These are phyloP conservation scores for Botrytis byssoidea DNA, from an alignment of 2,329 filamentous ascomycete genomes.

Conservation along the genomic window DNA sequence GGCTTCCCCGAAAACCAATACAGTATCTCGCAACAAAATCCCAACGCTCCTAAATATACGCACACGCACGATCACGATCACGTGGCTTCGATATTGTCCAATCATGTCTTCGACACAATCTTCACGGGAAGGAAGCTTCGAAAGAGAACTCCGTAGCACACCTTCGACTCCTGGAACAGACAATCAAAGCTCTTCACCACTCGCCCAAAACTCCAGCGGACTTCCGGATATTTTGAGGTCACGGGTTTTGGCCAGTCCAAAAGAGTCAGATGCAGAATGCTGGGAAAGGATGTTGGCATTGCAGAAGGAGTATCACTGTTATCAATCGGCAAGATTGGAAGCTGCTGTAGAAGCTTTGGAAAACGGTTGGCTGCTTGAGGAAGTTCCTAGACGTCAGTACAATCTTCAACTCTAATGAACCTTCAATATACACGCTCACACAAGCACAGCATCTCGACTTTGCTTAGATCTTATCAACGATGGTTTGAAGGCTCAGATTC, in stretches of 20 bases:
- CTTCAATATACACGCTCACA: conserved; percentile 3
- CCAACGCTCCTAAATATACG: conserved; percentile 6
- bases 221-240: conserved; percentile 21
- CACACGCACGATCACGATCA: conserved; percentile 4
- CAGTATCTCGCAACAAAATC: background rate
- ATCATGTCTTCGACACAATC: conserved; percentile 14
- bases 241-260: conserved; percentile 14
- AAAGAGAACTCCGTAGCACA: conserved; percentile 23
- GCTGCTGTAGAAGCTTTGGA: conserved; percentile 38
- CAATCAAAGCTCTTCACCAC: conserved; percentile 21
- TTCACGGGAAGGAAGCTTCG: conserved; percentile 21
- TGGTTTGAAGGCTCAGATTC: conserved; percentile 32
- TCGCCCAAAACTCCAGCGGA: conserved; percentile 15
- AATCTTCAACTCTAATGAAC: background rate
- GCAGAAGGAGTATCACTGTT: conserved; percentile 38
- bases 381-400: conserved; percentile 34
- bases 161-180: conserved; percentile 18
- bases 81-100: conserved; percentile 1
- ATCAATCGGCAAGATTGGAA: conserved; percentile 37
- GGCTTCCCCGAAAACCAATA: conserved; percentile 1
- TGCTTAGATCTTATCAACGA: conserved; percentile 39
- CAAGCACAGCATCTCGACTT: conserved; percentile 33
- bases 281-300: conserved; percentile 36
- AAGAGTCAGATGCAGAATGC: conserved; percentile 31
- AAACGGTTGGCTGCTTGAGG: conserved; percentile 29